phyloP scores from a whole-genome alignment of 2,329 filamentous ascomycete genomes.

The Plectosphaerella plurivora region DNA sequence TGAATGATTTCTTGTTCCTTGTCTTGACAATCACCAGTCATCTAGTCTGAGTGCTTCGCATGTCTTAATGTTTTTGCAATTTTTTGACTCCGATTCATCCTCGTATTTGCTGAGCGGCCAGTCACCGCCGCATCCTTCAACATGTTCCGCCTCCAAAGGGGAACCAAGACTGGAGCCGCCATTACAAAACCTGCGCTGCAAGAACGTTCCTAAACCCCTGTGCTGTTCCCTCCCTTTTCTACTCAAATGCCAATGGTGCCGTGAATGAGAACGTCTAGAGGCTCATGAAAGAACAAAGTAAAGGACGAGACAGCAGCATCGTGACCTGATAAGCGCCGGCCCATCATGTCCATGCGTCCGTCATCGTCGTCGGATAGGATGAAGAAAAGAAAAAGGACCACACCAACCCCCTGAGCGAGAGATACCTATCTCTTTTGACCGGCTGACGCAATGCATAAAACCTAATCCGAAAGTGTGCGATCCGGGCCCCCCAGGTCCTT shows the following conservation, averaged over 20 bases:
- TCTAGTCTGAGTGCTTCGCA: too few relatives aligned
- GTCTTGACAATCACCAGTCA: too few relatives aligned
- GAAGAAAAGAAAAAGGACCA: constrained; percentile 13
- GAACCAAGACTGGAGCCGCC: neutral
- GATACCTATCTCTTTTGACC: constrained; percentile 23
- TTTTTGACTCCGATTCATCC: neutral
- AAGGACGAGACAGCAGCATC: constrained; percentile 3
- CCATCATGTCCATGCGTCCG: too few relatives aligned
- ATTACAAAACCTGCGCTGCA: neutral
- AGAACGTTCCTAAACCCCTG: neutral
- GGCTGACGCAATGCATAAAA: constrained; percentile 27
- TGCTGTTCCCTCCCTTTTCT: constrained; percentile 1
- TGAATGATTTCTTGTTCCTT: too few relatives aligned
- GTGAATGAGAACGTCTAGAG: neutral
- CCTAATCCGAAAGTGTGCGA: constrained; percentile 17
- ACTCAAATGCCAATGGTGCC: constrained; percentile 1
- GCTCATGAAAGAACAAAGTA: constrained; percentile 3
- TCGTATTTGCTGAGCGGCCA: neutral
- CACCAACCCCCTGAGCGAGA: constrained; percentile 6
- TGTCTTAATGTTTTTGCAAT: neutral
- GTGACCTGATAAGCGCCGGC: constrained; percentile 7
- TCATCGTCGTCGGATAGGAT: constrained; percentile 5
- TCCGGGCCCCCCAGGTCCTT: constrained; percentile 12
- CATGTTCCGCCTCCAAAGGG: neutral
- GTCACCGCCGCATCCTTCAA: neutral